Conservation (phyloP, 2,329 filamentous ascomycete genomes). For the Fusarium globosum region DNA sequence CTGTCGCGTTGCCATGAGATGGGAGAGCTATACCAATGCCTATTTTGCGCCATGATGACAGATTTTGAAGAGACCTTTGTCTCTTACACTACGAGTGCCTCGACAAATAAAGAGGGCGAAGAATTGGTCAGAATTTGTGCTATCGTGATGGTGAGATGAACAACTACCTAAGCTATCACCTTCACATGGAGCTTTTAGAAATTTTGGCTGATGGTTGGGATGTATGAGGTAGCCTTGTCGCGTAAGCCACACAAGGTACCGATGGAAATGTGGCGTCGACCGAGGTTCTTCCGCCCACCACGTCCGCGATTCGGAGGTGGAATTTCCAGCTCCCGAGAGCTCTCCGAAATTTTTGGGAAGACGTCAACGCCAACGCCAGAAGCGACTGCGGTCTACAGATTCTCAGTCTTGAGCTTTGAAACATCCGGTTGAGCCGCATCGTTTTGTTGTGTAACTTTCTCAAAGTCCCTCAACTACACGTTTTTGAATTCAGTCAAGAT, state of each 20-base stretch:
- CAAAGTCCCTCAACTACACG: background rate
- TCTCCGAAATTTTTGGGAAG: conserved; percentile 42
- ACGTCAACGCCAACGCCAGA: conserved; percentile 18
- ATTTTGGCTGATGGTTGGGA: conserved; percentile 43
- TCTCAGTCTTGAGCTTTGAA: conserved; percentile 32
- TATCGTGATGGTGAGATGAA: conserved; percentile 5
- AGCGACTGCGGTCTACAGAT: conserved; percentile 13
- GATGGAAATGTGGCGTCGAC: conserved; percentile 28
- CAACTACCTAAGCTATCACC: conserved; percentile 4
- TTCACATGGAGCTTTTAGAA: conserved; percentile 38
- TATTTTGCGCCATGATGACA: conserved; percentile 71
- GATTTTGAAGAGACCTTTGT: conserved; percentile 21
- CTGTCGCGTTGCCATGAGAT: conserved; percentile 1
- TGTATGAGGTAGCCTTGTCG: conserved; percentile 23
- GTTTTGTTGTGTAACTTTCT: conserved; percentile 1
- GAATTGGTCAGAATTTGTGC: background rate
- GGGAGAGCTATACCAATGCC: conserved; percentile 73
- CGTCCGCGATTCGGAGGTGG: conserved; percentile 30
- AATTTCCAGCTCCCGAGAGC: conserved; percentile 40
- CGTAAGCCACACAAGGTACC: conserved; percentile 22
- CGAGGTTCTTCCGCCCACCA: conserved; percentile 46
- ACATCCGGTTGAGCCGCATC: conserved; percentile 10
- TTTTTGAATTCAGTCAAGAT: conserved; percentile 53
- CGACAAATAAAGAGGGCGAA: background rate
- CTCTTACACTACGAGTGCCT: background rate